phyloP scores from a whole-genome alignment of 1,284 basidiomycete species.

The Gomphus bonarii region DNA sequence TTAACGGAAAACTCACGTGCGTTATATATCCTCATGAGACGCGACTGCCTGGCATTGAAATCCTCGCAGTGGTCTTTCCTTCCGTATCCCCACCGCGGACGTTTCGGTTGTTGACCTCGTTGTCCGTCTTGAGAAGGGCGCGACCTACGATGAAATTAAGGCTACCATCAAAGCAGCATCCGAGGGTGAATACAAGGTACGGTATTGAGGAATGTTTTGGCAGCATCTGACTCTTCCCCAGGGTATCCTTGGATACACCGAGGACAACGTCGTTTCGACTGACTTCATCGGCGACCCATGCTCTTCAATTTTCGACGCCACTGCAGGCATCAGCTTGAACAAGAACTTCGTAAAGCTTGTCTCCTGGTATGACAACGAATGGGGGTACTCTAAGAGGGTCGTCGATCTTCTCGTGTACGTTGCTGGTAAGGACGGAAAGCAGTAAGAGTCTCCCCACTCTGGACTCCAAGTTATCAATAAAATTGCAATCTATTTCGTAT shows the following conservation, averaged over 20 bases:
- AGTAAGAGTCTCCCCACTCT: not conserved
- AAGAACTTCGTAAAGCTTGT: constrained; percentile 93
- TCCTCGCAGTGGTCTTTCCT: constrained; percentile 70
- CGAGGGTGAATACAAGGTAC: constrained; percentile 45
- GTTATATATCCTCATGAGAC: constrained; percentile 18
- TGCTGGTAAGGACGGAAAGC: constrained; percentile 59
- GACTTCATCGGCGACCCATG: constrained; percentile 80
- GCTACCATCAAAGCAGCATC: constrained; percentile 76
- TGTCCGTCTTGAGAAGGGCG: constrained; percentile 81
- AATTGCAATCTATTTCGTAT: not conserved
- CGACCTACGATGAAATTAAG: constrained; percentile 92
- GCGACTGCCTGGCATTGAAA: constrained; percentile 9
- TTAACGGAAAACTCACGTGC: constrained; percentile 96
- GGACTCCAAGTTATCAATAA: not conserved
- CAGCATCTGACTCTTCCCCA: constrained; percentile 16
- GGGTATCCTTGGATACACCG: constrained; percentile 93
- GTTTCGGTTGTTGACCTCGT: constrained; percentile 99
- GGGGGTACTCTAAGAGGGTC: constrained; percentile 94
- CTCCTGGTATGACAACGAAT: constrained; percentile 95
- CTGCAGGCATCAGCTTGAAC: constrained; percentile 91
- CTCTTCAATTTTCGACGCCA: constrained; percentile 88
- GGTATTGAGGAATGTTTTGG: not conserved
- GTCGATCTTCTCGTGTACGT: constrained; percentile 83
- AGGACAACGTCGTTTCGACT: constrained; percentile 90
- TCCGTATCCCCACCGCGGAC: constrained; percentile 96